Conservation (phyloP, 2,329 filamentous ascomycete genomes). For the Neodidymelliopsis sp. region DNA sequence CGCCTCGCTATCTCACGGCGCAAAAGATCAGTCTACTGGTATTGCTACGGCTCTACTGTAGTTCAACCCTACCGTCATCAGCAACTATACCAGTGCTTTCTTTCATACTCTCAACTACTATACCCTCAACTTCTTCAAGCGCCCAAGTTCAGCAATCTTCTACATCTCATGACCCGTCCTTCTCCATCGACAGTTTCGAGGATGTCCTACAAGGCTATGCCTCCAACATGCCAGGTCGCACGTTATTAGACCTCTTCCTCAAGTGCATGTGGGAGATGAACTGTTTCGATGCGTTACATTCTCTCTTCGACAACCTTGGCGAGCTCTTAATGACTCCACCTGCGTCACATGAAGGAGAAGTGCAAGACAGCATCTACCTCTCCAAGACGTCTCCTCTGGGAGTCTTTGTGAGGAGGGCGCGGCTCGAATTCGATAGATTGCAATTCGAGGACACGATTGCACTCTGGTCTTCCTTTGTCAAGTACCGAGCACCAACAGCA, state of each 20-base stretch:
- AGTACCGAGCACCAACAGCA: conserved; percentile 79
- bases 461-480: conserved; percentile 83
- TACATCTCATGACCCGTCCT: conserved; percentile 45
- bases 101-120: conserved; percentile 76
- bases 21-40: conserved; percentile 84
- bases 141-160: conserved; percentile 26
- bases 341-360: conserved; percentile 22
- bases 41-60: conserved; percentile 82
- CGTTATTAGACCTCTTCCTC: conserved; percentile 88
- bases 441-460: conserved; percentile 79
- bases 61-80: conserved; percentile 71
- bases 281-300: conserved; percentile 80
- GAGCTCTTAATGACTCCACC: conserved; percentile 63
- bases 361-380: conserved; percentile 62
- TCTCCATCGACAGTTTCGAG: conserved; percentile 54
- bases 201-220: conserved; percentile 53
- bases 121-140: conserved; percentile 46
- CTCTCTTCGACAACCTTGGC: conserved; percentile 71
- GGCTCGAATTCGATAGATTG: conserved; percentile 80
- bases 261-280: conserved; percentile 83
- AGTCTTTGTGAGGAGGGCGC: conserved; percentile 76
- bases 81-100: conserved; percentile 79
- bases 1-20: conserved; percentile 87
- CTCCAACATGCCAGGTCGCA: conserved; percentile 72
- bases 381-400: conserved; percentile 81